These are phyloP conservation scores for Sporothrix inflata DNA, from an alignment of 2,329 filamentous ascomycete species.

Conservation along the genomic window DNA sequence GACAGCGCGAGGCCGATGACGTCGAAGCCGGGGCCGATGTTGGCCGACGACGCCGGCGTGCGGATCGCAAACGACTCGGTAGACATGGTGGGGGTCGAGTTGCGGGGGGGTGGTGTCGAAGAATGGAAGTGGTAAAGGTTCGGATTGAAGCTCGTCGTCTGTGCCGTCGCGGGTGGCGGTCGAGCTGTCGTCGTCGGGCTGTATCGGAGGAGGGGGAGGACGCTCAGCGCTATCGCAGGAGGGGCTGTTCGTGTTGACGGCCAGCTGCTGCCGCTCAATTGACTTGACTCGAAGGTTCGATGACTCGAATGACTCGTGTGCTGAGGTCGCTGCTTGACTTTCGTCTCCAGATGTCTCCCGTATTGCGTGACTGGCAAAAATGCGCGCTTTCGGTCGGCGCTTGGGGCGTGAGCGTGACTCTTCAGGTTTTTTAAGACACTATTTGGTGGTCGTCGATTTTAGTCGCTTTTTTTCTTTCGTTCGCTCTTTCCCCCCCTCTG, in stretches of 20 bases:
- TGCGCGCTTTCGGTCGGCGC: slow-evolving; percentile 16
- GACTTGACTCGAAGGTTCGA: not conserved
- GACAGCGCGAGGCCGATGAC: slow-evolving; percentile 94
- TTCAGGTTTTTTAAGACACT: slow-evolving; percentile 16
- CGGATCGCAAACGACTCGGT: slow-evolving; percentile 68
- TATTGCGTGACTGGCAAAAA: slow-evolving; percentile 21
- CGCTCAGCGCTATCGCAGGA: not conserved
- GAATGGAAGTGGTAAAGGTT: not conserved
- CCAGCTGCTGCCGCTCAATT: not conserved
- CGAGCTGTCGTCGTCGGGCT: slow-evolving; percentile 1
- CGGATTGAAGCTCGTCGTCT: not conserved
- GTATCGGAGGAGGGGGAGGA: slow-evolving; percentile 7
- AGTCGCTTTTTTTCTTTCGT: slow-evolving; percentile 6
- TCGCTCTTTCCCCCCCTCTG: not conserved
- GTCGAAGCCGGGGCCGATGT: slow-evolving; percentile 97
- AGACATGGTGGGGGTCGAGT: slow-evolving; percentile 30
- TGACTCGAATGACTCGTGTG: not conserved
- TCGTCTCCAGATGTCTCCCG: not conserved
- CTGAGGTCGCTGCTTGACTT: not conserved
- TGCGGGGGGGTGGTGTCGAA: not conserved
- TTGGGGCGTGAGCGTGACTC: slow-evolving; percentile 14
- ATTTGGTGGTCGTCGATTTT: slow-evolving; percentile 15
- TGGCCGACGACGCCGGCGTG: slow-evolving; percentile 93
- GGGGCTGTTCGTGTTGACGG: not conserved
- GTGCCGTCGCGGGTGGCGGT: not conserved